Conservation (phyloP, 805 yeast species). For the Saccharomycopsis olivae region DNA sequence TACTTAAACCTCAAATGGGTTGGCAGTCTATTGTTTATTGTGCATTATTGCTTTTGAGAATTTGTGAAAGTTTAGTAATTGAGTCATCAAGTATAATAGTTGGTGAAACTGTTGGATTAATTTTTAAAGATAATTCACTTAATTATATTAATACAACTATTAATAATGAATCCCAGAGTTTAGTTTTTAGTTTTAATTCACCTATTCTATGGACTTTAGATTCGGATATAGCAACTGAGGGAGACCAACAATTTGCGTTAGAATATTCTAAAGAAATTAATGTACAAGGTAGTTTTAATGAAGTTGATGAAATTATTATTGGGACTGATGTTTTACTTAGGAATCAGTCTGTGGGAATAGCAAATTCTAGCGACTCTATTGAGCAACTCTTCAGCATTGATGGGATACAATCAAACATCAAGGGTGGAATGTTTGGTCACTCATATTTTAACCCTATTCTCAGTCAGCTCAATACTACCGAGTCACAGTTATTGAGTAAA, state of each 20-base stretch:
- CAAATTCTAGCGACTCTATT: background rate
- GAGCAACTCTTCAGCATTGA: background rate
- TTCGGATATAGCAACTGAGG: background rate
- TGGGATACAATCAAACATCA: background rate
- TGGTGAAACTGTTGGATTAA: background rate
- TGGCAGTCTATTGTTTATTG: too few species aligned
- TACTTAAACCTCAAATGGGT: too few species aligned
- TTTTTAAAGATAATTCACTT: too few species aligned
- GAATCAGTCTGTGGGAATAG: conserved; percentile 7
- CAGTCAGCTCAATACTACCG: conserved; percentile 3
- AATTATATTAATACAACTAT: conserved; percentile 3
- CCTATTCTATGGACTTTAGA: conserved; percentile 9
- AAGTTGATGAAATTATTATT: background rate
- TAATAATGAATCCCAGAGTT: background rate
- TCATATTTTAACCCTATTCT: conserved; percentile 12
- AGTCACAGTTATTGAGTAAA: background rate
- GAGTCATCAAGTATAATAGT: too few species aligned
- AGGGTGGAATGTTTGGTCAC: conserved; percentile 13
- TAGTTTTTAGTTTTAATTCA: conserved; percentile 8
- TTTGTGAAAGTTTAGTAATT: too few species aligned
- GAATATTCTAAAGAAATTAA: background rate
- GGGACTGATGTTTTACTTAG: conserved; percentile 1
- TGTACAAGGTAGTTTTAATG: conserved; percentile 4
- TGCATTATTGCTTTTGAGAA: too few species aligned
- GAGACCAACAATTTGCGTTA: background rate